Percentiles rank a stretch among this genome's conserved stretches.
phyloP scores from a whole-genome alignment of 495 filamentous ascomycete genomes.

The Poronia punctata region DNA sequence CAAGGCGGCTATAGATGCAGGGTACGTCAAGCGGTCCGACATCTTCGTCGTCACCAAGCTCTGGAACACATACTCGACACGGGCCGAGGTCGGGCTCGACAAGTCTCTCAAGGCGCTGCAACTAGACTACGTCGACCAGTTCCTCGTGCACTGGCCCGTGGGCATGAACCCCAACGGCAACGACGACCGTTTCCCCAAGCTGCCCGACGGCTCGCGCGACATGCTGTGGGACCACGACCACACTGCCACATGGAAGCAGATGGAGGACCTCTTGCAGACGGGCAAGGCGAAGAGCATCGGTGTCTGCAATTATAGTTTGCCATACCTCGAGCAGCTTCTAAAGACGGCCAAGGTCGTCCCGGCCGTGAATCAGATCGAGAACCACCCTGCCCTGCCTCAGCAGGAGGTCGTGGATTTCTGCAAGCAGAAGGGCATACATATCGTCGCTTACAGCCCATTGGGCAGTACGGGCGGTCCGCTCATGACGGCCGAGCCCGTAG shows the following conservation, averaged over 20 bases:
- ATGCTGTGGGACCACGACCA: constrained; percentile 58
- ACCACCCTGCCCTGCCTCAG: constrained; percentile 77
- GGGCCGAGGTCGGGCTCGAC: constrained; percentile 61
- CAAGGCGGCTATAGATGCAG: constrained; percentile 56
- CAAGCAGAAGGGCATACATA: constrained; percentile 62
- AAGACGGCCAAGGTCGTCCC: constrained; percentile 58
- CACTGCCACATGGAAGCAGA: constrained; percentile 68
- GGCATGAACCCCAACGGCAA: constrained; percentile 76
- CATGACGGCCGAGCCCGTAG: constrained; percentile 58
- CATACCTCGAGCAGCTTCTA: constrained; percentile 67
- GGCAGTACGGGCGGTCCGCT: constrained; percentile 73
- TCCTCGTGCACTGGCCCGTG: constrained; percentile 75
- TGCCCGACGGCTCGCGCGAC: constrained; percentile 61
- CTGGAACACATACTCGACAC: constrained; percentile 70
- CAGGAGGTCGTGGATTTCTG: constrained; percentile 78
- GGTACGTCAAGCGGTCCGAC: constrained; percentile 64
- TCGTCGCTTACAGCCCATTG: constrained; percentile 70
- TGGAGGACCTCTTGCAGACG: constrained; percentile 63
- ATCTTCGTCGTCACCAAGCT: constrained; percentile 80
- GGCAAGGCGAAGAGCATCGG: constrained; percentile 74
- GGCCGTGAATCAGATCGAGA: constrained; percentile 90
- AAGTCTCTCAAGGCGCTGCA: constrained; percentile 64
- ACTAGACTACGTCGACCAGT: constrained; percentile 77
- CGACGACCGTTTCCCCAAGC: constrained; percentile 69
- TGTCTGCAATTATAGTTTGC: constrained; percentile 73